phyloP scores from a whole-genome alignment of 441 rosid genomes.

The Corymbia calophylla region DNA sequence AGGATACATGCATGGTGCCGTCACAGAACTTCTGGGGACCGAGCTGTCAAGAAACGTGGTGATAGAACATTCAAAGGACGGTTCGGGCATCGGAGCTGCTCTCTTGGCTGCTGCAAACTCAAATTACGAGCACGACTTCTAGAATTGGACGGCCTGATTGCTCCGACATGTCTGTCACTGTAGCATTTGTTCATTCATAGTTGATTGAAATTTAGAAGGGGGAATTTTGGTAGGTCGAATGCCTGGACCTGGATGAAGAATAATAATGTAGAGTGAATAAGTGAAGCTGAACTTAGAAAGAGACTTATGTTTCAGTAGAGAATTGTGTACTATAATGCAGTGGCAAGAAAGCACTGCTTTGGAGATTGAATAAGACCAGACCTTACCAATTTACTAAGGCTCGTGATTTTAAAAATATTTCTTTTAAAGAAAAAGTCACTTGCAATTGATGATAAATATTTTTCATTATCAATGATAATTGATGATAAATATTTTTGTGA shows the following conservation, averaged over 20 bases:
- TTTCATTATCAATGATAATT: neutral
- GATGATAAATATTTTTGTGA: neutral
- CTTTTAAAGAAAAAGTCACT: neutral
- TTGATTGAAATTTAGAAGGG: neutral
- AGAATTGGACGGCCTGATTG: neutral
- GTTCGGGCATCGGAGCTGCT: conserved; percentile 91
- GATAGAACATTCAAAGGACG: conserved; percentile 71
- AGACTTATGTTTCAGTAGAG: neutral
- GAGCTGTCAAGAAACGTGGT: conserved; percentile 40
- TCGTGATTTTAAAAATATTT: neutral
- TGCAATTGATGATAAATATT: neutral
- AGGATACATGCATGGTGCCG: conserved; percentile 50
- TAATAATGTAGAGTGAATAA: neutral
- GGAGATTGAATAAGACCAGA: neutral
- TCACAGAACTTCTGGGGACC: conserved; percentile 56
- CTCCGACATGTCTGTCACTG: neutral
- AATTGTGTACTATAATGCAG: neutral
- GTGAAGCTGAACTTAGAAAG: neutral
- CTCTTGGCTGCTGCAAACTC: conserved; percentile 83
- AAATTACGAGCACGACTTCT: conserved; percentile 36
- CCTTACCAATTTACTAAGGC: neutral
- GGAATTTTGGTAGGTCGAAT: neutral
- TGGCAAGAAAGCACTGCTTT: neutral
- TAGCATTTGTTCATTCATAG: neutral
- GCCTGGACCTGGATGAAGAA: neutral